These are phyloP conservation scores for Purshia tridentata DNA, from an alignment of 306 rosid species.

Conservation along the genomic window DNA sequence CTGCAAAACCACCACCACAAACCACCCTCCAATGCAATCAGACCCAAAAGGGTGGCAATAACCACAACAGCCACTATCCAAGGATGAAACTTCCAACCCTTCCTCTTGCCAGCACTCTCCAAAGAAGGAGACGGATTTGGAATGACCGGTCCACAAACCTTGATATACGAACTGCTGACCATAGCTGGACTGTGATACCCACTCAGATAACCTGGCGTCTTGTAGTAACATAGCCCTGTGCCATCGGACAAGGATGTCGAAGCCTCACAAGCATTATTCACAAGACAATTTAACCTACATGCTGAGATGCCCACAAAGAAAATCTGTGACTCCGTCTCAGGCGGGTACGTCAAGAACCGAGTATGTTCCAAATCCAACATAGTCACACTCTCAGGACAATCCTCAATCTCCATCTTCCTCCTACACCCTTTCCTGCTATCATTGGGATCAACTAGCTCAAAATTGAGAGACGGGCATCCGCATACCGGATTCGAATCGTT, in stretches of 20 bases:
- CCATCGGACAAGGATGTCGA: constrained; percentile 67
- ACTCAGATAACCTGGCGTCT: constrained; percentile 40
- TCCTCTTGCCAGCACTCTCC: constrained; percentile 27
- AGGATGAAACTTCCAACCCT: constrained; percentile 35
- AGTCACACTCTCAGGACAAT: constrained; percentile 44
- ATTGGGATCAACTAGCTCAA: constrained; percentile 50
- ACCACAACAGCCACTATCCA: constrained; percentile 51
- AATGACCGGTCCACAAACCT: constrained; percentile 53
- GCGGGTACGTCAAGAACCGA: constrained; percentile 50
- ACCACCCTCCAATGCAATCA: constrained; percentile 62
- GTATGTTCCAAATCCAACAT: constrained; percentile 52
- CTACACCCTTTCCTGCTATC: constrained; percentile 57
- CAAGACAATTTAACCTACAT: constrained; percentile 59
- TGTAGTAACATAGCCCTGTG: constrained; percentile 53
- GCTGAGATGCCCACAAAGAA: constrained; percentile 48
- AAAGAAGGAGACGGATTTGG: constrained; percentile 33
- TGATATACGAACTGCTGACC: constrained; percentile 58
- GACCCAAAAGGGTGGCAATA: constrained; percentile 49
- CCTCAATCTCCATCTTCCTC: constrained; percentile 44
- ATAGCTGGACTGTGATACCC: constrained; percentile 54
- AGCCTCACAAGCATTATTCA: constrained; percentile 50
- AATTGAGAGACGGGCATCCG: constrained; percentile 66
- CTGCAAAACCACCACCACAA: constrained; percentile 83
- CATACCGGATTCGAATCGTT: constrained; percentile 53
- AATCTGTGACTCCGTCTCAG: constrained; percentile 38